Percentiles rank a stretch among this genome's conserved stretches.
Conservation (phyloP, 2,329 filamentous ascomycete genomes). For the Xenoacremonium recifei region DNA sequence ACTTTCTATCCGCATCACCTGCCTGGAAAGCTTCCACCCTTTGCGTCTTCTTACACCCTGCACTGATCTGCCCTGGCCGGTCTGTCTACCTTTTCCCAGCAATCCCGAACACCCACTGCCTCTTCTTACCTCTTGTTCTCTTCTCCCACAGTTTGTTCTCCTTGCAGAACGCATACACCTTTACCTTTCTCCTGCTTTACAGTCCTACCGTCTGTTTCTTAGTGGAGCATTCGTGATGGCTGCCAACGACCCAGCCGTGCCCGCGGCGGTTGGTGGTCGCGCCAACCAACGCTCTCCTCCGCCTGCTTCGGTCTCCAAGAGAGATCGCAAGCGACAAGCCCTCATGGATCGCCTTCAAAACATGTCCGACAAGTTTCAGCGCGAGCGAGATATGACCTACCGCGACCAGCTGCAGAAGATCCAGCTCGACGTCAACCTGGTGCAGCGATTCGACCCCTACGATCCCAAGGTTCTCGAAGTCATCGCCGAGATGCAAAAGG, state of each 20-base stretch:
- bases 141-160: no score
- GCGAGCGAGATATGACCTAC: constrained; percentile 81
- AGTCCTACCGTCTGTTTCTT: no score
- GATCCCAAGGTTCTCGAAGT: constrained; percentile 69
- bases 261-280: constrained; percentile 31
- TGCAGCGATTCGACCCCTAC: constrained; percentile 83
- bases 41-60: no score
- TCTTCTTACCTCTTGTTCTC: no score
- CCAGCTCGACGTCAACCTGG: constrained; percentile 86
- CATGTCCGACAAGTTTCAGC: constrained; percentile 74
- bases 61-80: no score
- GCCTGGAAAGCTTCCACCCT: no score
- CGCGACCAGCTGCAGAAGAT: constrained; percentile 86
- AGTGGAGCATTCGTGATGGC: constrained; percentile 32
- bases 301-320: constrained; percentile 64
- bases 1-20: no score
- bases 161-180: constrained; percentile 3
- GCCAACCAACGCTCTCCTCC: constrained; percentile 35
- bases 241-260: constrained; percentile 35
- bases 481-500: constrained; percentile 61
- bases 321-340: constrained; percentile 84
- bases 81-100: no score
- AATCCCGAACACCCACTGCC: no score
- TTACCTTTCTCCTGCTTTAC: no score
- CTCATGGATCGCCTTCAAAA: constrained; percentile 76